A percentile compares a stretch with the other conserved stretches of the same genome.
Evolutionary conservation across 2,329 filamentous ascomycete species (phyloP).

Genomic region (Calonectria henricotiae): DNA sequence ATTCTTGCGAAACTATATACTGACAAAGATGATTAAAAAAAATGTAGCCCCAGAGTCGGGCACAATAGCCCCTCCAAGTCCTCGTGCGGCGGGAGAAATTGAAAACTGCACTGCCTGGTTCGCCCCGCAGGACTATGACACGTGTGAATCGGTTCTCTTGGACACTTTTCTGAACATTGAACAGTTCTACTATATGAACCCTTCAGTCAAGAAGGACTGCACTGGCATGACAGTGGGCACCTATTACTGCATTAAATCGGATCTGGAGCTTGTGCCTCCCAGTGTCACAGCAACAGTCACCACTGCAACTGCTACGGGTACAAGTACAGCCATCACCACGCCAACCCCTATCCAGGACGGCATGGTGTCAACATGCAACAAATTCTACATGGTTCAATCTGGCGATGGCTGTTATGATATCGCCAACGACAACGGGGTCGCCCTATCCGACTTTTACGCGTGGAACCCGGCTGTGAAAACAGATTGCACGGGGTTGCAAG

Average conservation of each 20-base stretch:
- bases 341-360: constrained; percentile 4
- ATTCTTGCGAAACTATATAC: not conserved
- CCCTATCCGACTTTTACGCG: constrained; percentile 20
- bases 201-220: constrained; percentile 30
- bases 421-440: constrained; percentile 15
- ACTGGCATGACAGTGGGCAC: constrained; percentile 35
- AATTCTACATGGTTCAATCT: constrained; percentile 1
- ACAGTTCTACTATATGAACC: constrained; percentile 37
- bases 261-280: not conserved
- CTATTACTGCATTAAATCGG: constrained; percentile 37
- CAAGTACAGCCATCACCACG: not conserved
- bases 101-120: constrained; percentile 11
- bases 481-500: not conserved
- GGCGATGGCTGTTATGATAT: constrained; percentile 7
- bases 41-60: not conserved
- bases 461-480: constrained; percentile 30
- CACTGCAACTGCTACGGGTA: not conserved
- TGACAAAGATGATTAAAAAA: too few species aligned
- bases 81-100: constrained; percentile 9
- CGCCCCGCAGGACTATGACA: not conserved
- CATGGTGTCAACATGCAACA: constrained; percentile 4
- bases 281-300: not conserved
- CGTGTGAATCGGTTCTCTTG: constrained; percentile 3
- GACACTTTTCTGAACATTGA: constrained; percentile 25
- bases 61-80: not conserved